Evolutionary conservation across 805 yeast species (phyloP), one percentile per base, ranked within the genome.

Genomic region (Nakazawaea pomicola): DNA sequence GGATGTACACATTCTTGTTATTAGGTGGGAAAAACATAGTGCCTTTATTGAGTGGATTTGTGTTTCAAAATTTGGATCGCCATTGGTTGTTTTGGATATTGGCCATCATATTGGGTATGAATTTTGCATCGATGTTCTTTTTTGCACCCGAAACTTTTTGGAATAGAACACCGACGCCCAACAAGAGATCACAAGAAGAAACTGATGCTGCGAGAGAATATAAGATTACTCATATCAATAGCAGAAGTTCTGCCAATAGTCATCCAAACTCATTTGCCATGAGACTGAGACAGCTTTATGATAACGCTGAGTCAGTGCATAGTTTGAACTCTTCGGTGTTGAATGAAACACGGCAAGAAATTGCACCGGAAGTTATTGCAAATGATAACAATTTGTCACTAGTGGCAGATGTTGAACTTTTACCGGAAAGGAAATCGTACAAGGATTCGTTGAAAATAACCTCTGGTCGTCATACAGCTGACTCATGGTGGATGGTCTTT

Each of bases 111-210:
- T 62, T 73, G 11, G 83, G 76, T 1, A 53, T 63, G 29, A 62
- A 66, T 48, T 60, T 74, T 25, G 49, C 68, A 2, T 55, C 68
- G 21, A 69, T 75, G 11, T 69, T 67, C 42, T 51, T 78, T 10
- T 77, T 76, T 52, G 82, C 76, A 16, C 84, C 83, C 3, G 84
- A 78, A 44, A 78, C 84, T 1, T 78, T 74, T 57, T 78, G 80
- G 80, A 76, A 72, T 44, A 62, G 84, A 43, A 54, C 72, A 1
- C 80, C 81, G 4, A 62, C 65, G 1, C 74, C 72, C 14, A 63
- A 62, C 47, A 69, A 72, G 48, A 58, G 74, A 45, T 70, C 78
- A 3, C 49, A 58, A 16, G 56, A 59, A 40, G 83, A 77, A 55
- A 64, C 78, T 2, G 60, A 60, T 35, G 61, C 61, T 16, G 83